Percentiles rank a stretch among this genome's conserved stretches.
Evolutionary conservation across 2,329 filamentous ascomycete species (phyloP).

Genomic region (Lomentospora prolificans): DNA sequence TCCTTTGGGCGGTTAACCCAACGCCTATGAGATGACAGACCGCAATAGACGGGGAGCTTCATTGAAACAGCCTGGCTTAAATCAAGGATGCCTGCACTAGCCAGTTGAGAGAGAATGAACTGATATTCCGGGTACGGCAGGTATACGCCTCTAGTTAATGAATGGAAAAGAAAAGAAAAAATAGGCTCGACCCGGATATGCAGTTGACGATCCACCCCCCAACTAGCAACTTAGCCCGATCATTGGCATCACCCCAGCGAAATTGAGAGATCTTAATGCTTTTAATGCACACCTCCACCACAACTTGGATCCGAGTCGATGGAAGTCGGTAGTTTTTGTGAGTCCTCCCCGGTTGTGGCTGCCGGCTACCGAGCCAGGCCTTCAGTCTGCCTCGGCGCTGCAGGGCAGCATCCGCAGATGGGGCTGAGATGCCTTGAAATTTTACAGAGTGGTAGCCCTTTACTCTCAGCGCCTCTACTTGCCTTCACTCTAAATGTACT

Average conservation of each 20-base stretch:
- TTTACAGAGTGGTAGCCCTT: neutral
- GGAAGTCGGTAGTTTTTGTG: no score
- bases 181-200: neutral
- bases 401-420: neutral
- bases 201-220: no score
- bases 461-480: no score
- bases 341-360: neutral
- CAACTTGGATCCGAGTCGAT: neutral
- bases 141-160: neutral
- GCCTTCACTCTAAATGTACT: conserved; percentile 68
- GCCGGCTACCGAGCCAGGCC: neutral
- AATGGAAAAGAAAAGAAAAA: neutral
- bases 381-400: neutral
- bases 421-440: neutral
- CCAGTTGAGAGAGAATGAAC: neutral
- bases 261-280: neutral
- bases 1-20: no score
- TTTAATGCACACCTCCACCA: neutral
- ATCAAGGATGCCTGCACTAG: no score
- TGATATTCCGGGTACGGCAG: neutral
- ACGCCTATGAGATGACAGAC: no score
- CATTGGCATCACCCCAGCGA: neutral
- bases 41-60: no score
- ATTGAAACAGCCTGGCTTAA: no score
- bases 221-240: no score